Conservation (phyloP, 1,284 basidiomycete genomes). For the Cutaneotrichosporon spelunceum region DNA sequence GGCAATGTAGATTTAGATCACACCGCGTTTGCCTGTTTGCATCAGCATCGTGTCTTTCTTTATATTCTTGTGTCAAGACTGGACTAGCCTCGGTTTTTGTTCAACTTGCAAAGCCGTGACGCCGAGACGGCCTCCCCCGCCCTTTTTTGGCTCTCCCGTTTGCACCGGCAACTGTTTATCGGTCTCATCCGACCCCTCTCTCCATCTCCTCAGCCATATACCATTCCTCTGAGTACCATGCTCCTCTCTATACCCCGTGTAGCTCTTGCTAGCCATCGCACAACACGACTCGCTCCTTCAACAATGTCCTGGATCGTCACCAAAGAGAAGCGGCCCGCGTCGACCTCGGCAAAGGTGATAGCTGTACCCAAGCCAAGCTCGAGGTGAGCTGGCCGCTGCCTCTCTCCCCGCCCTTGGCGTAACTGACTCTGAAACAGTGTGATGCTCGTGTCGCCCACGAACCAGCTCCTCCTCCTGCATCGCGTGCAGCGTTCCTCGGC, state of each 20-base stretch:
- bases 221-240: not conserved
- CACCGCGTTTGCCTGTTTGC: too few species aligned
- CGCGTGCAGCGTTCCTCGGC: constrained; percentile 51
- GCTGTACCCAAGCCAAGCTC: constrained; percentile 8
- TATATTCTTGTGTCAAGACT: not conserved
- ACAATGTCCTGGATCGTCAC: constrained; percentile 5
- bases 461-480: constrained; percentile 42
- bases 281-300: not conserved
- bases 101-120: not conserved
- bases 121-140: not conserved
- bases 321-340: not conserved
- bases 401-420: not conserved
- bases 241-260: constrained; percentile 1
- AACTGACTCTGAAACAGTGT: constrained; percentile 4
- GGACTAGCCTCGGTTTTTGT: not conserved
- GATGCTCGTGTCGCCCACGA: constrained; percentile 40
- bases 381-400: not conserved
- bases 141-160: not conserved
- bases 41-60: not conserved
- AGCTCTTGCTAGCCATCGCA: not conserved
- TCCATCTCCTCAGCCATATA: not conserved
- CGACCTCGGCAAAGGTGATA: not conserved
- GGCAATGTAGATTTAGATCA: not conserved
- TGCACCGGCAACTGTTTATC: not conserved
- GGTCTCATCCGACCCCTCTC: not conserved